A percentile compares a stretch with the other conserved stretches of the same genome.
Conservation (phyloP, 192 early-diverging fungal species). For the Coemansia sp. region DNA sequence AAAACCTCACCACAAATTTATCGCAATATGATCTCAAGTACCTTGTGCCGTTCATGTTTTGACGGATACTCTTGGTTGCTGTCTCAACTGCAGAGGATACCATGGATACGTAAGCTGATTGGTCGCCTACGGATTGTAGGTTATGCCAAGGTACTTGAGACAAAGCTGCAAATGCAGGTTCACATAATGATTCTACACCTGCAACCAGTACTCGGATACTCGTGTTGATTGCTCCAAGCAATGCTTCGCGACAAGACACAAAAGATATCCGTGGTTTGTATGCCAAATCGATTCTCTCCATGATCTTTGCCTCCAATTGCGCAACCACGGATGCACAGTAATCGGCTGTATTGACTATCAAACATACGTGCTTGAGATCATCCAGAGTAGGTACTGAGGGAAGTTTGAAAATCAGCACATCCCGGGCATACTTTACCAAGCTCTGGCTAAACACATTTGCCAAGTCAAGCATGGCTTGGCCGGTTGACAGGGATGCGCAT, state of each 20-base stretch:
- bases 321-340: constrained; percentile 83
- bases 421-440: constrained; percentile 72
- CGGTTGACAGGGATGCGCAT: constrained; percentile 79
- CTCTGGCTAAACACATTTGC: constrained; percentile 75
- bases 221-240: constrained; percentile 62
- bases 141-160: constrained; percentile 73
- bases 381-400: constrained; percentile 60
- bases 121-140: constrained; percentile 88
- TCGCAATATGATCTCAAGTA: constrained; percentile 90
- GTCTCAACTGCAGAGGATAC: constrained; percentile 59
- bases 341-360: constrained; percentile 92
- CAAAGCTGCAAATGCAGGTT: constrained; percentile 70
- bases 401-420: constrained; percentile 66
- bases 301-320: constrained; percentile 89
- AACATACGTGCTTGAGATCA: constrained; percentile 66
- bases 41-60: constrained; percentile 62
- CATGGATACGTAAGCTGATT: constrained; percentile 78
- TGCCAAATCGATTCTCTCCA: constrained; percentile 70
- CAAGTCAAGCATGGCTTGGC: constrained; percentile 85
- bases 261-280: constrained; percentile 71
- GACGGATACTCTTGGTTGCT: constrained; percentile 57
- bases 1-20: constrained; percentile 83
- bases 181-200: constrained; percentile 64
- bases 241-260: constrained; percentile 69
- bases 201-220: constrained; percentile 65